Base-by-base conservation (phyloP, 2,329 filamentous ascomycete species). In the Cercospora zeina region DNA sequence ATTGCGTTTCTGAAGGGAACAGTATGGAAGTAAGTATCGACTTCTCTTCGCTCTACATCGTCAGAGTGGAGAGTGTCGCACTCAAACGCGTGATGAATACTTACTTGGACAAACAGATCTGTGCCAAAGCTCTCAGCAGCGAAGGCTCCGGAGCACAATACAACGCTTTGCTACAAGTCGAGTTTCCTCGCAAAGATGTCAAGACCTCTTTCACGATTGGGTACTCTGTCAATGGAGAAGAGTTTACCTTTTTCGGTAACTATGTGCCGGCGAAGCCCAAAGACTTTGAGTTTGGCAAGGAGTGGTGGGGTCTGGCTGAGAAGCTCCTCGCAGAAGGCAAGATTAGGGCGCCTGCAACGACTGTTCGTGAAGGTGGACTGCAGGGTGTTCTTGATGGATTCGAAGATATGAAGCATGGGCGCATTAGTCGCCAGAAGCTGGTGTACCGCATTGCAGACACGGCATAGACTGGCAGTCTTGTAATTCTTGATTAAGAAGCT, bases 371-470 rank as follows among this genome's bases (percentile, higher is more conserved):
- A 30, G 73, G 76, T 13, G 80, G 81, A 0, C 66, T 82, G 56
- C 71, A 77, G 53, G 77, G 75, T 31, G 73, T 81, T 14, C 59
- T 79, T 21, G 76, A 77, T 10, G 80, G 80, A 0, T 51, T 82
- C 59, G 69, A 80, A 59, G 67, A 77, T 57, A 62, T 82, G 68
- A 77, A 73, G 70, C 67, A 77, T 21, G 76, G 74, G 8, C 80
- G 77, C 64, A 76, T 82, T 36, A 79, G 76, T 62, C 78, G 77
- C 4, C 70, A 75, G 66, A 82, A 82, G 72, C 64, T 82, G 62
- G 79, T 82, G n/a, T 82, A 81, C 47, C 66, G 63, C 11, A 63
- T 67, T 27, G 54, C 37, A 11, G 65, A 67, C 13, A 64, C 66
- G 6, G 53, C 61, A n/a, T 61, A 54, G 45, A 10, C 10, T 58